Evolutionary conservation across 441 rosid genomes (phyloP), one percentile per base, ranked within the genome.

Genomic region (Iberis amara): DNA sequence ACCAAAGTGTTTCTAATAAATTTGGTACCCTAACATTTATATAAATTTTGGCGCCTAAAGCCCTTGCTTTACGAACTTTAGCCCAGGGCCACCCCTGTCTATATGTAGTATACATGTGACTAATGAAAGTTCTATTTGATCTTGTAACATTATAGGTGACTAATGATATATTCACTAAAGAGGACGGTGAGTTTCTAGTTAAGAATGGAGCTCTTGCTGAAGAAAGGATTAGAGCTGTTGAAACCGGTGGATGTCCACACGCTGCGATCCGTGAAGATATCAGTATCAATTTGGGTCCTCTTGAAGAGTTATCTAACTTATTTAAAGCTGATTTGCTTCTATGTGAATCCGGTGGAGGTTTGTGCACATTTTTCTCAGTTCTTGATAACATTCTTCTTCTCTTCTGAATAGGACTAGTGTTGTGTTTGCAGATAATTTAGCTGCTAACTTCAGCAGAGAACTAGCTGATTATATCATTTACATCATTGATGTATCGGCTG

Each of bases 231-330:
- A 86, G 84, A 4, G 97, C 99, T 51, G 84, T 89, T 14, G 97
- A 92, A 75, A 92, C 97, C 0, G 97, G 99, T 69, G 99, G 96
- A 39, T 86, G 99, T 55, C 96, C 97, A 4, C 99, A 89, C 50
- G 96, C 97, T n/a, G 99, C 99, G 0, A 92, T 92, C 60, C 96
- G 92, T 59, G 97, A 92, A 76, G 99, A 92, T 61, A 92, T 92
- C 75, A 92, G 96, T 68, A 92, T 89, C 56, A 92, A 89, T 62
- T 78, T 92, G 13, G 98, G 99, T 52, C 99, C 97, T 55, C 96
- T 89, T 3, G 99, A 92, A 78, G 99, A 92, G 76, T 87, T 86
- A 23, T 86, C 94, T 7, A 84, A 78, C 74, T 60, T 89, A 59
- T 92, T 73, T 72, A 92, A 79, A 55, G 73, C 99, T 53, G 97